Evolutionary conservation across 768 basidiomycete species (phyloP).

Genomic region (Rhodotorula taiwanensis): DNA sequence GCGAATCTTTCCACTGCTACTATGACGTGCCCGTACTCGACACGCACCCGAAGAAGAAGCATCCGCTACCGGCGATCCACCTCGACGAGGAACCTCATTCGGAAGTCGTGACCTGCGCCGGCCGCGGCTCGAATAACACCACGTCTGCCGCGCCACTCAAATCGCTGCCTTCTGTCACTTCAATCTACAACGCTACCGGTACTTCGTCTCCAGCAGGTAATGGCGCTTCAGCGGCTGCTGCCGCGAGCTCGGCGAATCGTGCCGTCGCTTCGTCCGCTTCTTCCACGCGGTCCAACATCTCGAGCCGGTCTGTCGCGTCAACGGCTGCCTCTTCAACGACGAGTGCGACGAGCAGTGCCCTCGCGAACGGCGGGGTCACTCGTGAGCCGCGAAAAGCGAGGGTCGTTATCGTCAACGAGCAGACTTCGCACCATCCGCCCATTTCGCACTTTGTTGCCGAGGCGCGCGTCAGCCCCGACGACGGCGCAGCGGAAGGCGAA

Average conservation of each 20-base stretch:
- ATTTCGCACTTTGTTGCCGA: conserved; percentile 63
- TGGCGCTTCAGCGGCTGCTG: too few relatives aligned
- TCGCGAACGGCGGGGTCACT: not conserved
- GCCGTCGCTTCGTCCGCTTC: conserved; percentile 4
- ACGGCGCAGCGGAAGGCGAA: not conserved
- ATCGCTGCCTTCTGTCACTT: conserved; percentile 6
- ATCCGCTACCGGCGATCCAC: conserved; percentile 42
- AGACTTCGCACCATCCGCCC: conserved; percentile 90
- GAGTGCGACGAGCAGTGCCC: conserved; percentile 39
- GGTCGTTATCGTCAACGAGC: conserved; percentile 41
- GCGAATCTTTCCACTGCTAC: conserved; percentile 48
- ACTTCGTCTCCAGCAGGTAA: too few relatives aligned
- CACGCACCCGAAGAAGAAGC: conserved; percentile 42
- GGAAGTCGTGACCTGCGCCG: conserved; percentile 28
- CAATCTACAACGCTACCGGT: conserved; percentile 47
- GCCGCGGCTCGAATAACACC: conserved; percentile 2
- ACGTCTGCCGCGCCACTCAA: conserved; percentile 16
- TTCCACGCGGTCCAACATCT: not conserved
- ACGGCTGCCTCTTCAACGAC: conserved; percentile 42
- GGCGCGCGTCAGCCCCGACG: conserved; percentile 7
- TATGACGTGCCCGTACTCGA: conserved; percentile 44
- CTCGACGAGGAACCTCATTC: conserved; percentile 39
- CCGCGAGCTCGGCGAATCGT: not conserved
- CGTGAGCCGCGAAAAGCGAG: conserved; percentile 48
- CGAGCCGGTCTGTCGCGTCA: conserved; percentile 6